These are phyloP conservation scores for Solanum hybrid DNA, from an alignment of 305 asterid genomes.

Conservation along the genomic window DNA sequence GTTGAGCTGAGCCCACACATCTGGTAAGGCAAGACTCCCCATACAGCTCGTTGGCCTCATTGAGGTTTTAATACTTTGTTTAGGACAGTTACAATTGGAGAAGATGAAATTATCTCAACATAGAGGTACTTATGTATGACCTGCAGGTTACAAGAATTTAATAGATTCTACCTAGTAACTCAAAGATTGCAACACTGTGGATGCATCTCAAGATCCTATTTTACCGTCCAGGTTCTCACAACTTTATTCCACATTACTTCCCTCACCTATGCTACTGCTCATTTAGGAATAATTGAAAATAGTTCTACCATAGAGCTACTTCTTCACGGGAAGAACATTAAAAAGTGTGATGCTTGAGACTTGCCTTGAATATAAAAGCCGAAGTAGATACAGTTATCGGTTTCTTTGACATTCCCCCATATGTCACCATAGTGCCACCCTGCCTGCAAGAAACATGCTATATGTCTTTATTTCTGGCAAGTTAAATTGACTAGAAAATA, in stretches of 20 bases:
- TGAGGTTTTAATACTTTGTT: background rate
- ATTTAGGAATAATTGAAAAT: background rate
- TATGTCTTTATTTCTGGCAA: background rate
- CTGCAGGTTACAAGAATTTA: background rate
- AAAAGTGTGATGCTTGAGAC: background rate
- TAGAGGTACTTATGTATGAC: background rate
- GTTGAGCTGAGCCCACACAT: background rate
- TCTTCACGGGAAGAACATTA: background rate
- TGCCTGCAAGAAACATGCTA: constrained; percentile 32
- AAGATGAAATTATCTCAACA: background rate
- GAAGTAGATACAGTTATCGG: constrained; percentile 80
- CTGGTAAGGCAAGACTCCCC: background rate
- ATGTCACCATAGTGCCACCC: constrained; percentile 93
- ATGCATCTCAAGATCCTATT: background rate
- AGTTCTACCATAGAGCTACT: background rate
- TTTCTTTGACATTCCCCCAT: constrained; percentile 96
- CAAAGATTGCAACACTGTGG: background rate
- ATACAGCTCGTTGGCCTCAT: background rate
- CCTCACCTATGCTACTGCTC: background rate
- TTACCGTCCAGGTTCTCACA: background rate
- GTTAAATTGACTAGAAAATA: constrained; percentile 1
- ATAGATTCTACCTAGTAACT: background rate
- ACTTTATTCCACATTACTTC: background rate
- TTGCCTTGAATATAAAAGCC: constrained; percentile 81
- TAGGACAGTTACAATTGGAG: background rate